These are phyloP conservation scores for Spinacia oleracea DNA, from an alignment of 179 eudicot species.

Conservation along the genomic window DNA sequence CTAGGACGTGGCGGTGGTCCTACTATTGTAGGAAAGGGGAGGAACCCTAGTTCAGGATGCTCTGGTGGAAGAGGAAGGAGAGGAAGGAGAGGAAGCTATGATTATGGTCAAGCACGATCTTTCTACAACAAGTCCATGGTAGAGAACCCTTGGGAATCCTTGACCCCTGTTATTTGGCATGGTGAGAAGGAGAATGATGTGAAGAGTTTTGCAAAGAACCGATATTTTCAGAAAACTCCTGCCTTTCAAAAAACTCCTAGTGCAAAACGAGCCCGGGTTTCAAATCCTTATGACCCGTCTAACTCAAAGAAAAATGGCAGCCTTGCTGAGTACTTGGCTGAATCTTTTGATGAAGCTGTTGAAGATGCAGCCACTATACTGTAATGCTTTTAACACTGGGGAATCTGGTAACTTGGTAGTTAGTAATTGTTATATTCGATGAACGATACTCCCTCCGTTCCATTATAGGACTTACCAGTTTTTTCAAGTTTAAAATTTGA, in stretches of 20 bases:
- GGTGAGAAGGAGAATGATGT: constrained; percentile 16
- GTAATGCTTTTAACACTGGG: background rate
- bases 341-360: constrained; percentile 54
- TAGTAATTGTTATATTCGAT: too few relatives aligned
- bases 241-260: constrained; percentile 28
- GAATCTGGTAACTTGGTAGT: background rate
- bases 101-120: constrained; percentile 35
- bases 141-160: constrained; percentile 69
- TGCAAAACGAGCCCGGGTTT: constrained; percentile 48
- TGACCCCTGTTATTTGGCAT: constrained; percentile 61
- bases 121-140: constrained; percentile 64
- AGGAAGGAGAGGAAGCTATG: constrained; percentile 39
- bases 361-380: constrained; percentile 27
- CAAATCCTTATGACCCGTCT: constrained; percentile 26
- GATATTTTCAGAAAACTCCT: constrained; percentile 30
- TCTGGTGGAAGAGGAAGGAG: constrained; percentile 48
- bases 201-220: constrained; percentile 16
- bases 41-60: constrained; percentile 37
- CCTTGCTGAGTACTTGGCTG: constrained; percentile 72
- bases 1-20: constrained; percentile 29
- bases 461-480: background rate
- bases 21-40: constrained; percentile 47
- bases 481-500: background rate
- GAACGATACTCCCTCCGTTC: background rate
- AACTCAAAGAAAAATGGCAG: constrained; percentile 43